Conservation (phyloP, 1,139 yeast genomes). For the Wickerhamomyces sp. region DNA sequence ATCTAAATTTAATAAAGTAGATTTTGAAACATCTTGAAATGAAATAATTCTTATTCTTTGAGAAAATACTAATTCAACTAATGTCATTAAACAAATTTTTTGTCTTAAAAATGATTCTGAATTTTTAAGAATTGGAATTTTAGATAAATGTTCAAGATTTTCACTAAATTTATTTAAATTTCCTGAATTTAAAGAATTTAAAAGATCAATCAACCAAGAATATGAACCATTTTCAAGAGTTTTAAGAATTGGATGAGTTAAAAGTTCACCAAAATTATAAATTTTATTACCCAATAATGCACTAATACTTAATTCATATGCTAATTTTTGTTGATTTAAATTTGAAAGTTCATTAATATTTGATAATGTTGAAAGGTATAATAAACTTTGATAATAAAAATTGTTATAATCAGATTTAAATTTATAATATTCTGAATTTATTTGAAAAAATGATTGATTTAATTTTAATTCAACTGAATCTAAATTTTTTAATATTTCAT, state of each 20-base stretch:
- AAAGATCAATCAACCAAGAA: slow-evolving; percentile 69
- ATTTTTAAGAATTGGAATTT: slow-evolving; percentile 55
- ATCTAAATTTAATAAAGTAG: slow-evolving; percentile 55
- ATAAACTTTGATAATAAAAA: slow-evolving; percentile 64
- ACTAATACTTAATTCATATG: slow-evolving; percentile 78
- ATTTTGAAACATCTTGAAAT: slow-evolving; percentile 71
- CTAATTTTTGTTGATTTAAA: slow-evolving; percentile 53
- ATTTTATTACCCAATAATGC: slow-evolving; percentile 90
- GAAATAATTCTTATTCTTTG: slow-evolving; percentile 70
- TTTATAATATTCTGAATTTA: slow-evolving; percentile 75
- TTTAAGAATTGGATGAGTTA: slow-evolving; percentile 79
- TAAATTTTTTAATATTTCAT: slow-evolving; percentile 51
- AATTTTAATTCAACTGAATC: slow-evolving; percentile 65
- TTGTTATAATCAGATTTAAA: slow-evolving; percentile 71
- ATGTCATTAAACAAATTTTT: slow-evolving; percentile 87
- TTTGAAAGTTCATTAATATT: slow-evolving; percentile 44
- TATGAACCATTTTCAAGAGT: slow-evolving; percentile 47
- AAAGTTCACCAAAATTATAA: slow-evolving; percentile 92
- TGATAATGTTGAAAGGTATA: slow-evolving; percentile 55
- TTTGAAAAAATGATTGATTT: slow-evolving; percentile 78
- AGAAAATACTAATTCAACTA: slow-evolving; percentile 80
- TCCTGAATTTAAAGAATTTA: slow-evolving; percentile 73
- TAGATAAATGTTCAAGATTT: slow-evolving; percentile 38
- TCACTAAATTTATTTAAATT: slow-evolving; percentile 58
- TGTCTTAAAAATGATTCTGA: slow-evolving; percentile 73